Evolutionary conservation across 2,329 filamentous ascomycete genomes (phyloP).

Genomic region (Coleophoma eucalyptorum): DNA sequence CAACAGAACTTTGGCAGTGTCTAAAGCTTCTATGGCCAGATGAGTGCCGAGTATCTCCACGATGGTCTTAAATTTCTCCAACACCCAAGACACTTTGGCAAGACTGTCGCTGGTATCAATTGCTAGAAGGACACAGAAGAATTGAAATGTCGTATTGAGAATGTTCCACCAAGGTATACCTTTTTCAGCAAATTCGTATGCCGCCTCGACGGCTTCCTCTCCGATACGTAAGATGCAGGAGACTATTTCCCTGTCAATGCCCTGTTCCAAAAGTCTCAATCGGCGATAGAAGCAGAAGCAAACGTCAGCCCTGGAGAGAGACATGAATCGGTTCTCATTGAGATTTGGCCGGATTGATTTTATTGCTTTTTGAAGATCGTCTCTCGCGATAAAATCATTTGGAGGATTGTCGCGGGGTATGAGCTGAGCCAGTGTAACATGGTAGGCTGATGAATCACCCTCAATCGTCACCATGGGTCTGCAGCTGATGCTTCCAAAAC

Average conservation of each 20-base stretch:
- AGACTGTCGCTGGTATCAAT: conserved; percentile 33
- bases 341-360: conserved; percentile 6
- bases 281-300: conserved; percentile 33
- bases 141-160: conserved; percentile 36
- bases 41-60: conserved; percentile 26
- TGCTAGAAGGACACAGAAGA: conserved; percentile 35
- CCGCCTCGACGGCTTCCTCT: conserved; percentile 28
- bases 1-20: conserved; percentile 19
- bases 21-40: conserved; percentile 29
- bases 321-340: conserved; percentile 27
- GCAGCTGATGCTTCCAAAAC: conserved; percentile 18
- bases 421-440: conserved; percentile 2
- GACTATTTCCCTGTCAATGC: conserved; percentile 31
- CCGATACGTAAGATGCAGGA: conserved; percentile 31
- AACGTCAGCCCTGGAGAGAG: conserved; percentile 25
- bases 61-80: conserved; percentile 34
- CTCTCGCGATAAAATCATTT: not conserved
- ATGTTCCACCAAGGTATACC: conserved; percentile 39
- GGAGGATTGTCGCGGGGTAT: conserved; percentile 6
- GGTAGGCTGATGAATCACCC: conserved; percentile 1
- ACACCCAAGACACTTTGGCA: conserved; percentile 28
- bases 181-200: conserved; percentile 28
- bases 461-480: not conserved
- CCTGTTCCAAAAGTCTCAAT: conserved; percentile 33
- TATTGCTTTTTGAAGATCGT: conserved; percentile 5